These are phyloP conservation scores for Lathyrus sativus DNA, from an alignment of 306 rosid genomes.

Conservation along the genomic window DNA sequence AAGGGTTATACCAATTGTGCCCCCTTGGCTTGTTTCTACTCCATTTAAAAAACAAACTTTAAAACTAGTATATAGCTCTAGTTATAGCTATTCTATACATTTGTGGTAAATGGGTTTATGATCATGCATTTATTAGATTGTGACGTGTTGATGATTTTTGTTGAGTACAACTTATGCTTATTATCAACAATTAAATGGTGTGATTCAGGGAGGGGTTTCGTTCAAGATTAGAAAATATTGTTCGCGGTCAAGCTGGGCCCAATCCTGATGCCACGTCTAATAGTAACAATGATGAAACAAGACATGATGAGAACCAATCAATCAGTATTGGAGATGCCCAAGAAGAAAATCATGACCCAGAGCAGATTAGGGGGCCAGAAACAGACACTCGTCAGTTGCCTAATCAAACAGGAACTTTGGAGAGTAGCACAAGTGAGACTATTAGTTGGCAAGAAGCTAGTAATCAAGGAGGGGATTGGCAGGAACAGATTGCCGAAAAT, in stretches of 20 bases:
- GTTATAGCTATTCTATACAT: neutral
- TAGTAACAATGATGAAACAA: slow-evolving; percentile 59
- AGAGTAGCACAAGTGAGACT: slow-evolving; percentile 56
- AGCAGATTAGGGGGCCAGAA: slow-evolving; percentile 59
- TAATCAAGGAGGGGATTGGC: slow-evolving; percentile 66
- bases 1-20: neutral
- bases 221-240: slow-evolving; percentile 84
- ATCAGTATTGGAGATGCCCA: slow-evolving; percentile 54
- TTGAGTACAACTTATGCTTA: slow-evolving; percentile 19
- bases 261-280: slow-evolving; percentile 66
- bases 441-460: slow-evolving; percentile 70
- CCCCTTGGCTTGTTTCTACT: slow-evolving; percentile 20
- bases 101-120: slow-evolving; percentile 7
- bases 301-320: slow-evolving; percentile 58
- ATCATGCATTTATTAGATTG: slow-evolving; percentile 32
- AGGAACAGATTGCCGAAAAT: slow-evolving; percentile 62
- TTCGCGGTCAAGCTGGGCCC: slow-evolving; percentile 79
- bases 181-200: slow-evolving; percentile 38
- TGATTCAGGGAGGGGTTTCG: slow-evolving; percentile 89
- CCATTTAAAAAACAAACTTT: neutral
- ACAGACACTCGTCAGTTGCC: slow-evolving; percentile 53
- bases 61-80: neutral
- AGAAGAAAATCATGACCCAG: slow-evolving; percentile 60
- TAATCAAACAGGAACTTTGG: slow-evolving; percentile 56
- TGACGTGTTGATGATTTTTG: slow-evolving; percentile 25